A percentile compares a stretch with the other conserved stretches of the same genome.
phyloP scores from a whole-genome alignment of 495 filamentous ascomycete genomes.

The Apodospora peruviana region DNA sequence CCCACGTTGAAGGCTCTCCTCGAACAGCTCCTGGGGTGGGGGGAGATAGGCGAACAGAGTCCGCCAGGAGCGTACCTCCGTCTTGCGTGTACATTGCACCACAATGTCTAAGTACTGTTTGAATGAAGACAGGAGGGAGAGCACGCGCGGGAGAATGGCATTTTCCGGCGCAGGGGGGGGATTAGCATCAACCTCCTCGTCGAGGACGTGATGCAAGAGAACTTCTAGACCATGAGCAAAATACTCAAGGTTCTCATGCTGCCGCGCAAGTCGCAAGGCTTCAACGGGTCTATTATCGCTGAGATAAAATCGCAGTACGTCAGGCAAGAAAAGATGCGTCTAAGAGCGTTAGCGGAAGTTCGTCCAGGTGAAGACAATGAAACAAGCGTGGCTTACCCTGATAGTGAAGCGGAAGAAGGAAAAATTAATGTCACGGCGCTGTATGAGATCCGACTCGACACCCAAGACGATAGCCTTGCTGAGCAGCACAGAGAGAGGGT shows the following conservation, averaged over 20 bases:
- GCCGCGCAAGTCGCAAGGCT: slow-evolving; percentile 70
- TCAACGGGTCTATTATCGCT: slow-evolving; percentile 63
- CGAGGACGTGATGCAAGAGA: slow-evolving; percentile 85
- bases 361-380: neutral
- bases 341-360: slow-evolving; percentile 28
- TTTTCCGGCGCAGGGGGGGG: slow-evolving; percentile 56
- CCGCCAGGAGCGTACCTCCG: slow-evolving; percentile 90
- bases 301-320: slow-evolving; percentile 73
- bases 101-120: slow-evolving; percentile 89
- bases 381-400: slow-evolving; percentile 42
- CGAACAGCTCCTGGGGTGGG: slow-evolving; percentile 83
- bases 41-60: slow-evolving; percentile 88
- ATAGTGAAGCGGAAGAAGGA: slow-evolving; percentile 80
- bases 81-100: slow-evolving; percentile 96
- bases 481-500: slow-evolving; percentile 80
- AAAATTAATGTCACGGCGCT: slow-evolving; percentile 84
- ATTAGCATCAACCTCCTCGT: slow-evolving; percentile 79
- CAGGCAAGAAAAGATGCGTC: slow-evolving; percentile 88
- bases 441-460: slow-evolving; percentile 85
- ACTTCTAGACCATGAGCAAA: slow-evolving; percentile 92
- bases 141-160: slow-evolving; percentile 77
- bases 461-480: slow-evolving; percentile 84
- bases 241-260: slow-evolving; percentile 80
- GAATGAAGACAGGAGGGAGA: slow-evolving; percentile 86
- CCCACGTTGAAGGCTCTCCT: slow-evolving; percentile 76